Percentiles rank a stretch among this genome's conserved stretches.
Evolutionary conservation across 768 basidiomycete species (phyloP).

Genomic region (Agrocybe praecox): DNA sequence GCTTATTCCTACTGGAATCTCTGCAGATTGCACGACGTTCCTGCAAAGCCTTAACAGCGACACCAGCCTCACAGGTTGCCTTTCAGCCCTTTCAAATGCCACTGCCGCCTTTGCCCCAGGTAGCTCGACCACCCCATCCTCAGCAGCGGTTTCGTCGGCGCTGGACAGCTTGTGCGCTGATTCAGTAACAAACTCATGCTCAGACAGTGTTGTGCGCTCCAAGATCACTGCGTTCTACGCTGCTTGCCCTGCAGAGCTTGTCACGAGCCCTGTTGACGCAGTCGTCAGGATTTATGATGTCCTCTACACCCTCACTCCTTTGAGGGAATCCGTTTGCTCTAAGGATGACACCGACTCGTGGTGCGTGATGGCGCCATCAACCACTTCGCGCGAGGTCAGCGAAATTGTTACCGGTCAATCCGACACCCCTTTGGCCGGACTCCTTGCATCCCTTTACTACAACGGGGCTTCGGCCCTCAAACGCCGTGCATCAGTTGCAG

Average conservation of each 20-base stretch:
- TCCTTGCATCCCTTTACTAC: conserved; percentile 25
- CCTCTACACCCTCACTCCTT: conserved; percentile 70
- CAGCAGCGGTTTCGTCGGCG: conserved; percentile 50
- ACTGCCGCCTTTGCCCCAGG: conserved; percentile 57
- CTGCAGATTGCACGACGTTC: conserved; percentile 55
- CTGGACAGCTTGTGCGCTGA: conserved; percentile 59
- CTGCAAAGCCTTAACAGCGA: conserved; percentile 67
- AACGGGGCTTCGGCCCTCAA: conserved; percentile 23
- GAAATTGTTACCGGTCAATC: conserved; percentile 21
- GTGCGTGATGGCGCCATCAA: conserved; percentile 60
- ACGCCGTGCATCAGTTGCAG: conserved; percentile 29
- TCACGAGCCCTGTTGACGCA: conserved; percentile 40
- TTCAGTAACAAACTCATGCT: conserved; percentile 50
- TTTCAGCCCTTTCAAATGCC: conserved; percentile 59
- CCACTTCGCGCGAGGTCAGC: conserved; percentile 26
- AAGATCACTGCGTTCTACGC: conserved; percentile 71
- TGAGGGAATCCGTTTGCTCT: conserved; percentile 70
- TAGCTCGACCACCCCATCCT: conserved; percentile 39
- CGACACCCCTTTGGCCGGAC: conserved; percentile 14
- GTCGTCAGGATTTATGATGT: conserved; percentile 78
- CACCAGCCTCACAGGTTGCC: conserved; percentile 58
- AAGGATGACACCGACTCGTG: conserved; percentile 72
- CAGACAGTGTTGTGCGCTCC: conserved; percentile 55
- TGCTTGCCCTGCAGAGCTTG: conserved; percentile 74
- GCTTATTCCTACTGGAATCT: conserved; percentile 72